A percentile compares a stretch with the other conserved stretches of the same genome.
These are phyloP conservation scores for Onygenales sp. DNA, from an alignment of 2,329 filamentous ascomycete species.

Conservation along the genomic window DNA sequence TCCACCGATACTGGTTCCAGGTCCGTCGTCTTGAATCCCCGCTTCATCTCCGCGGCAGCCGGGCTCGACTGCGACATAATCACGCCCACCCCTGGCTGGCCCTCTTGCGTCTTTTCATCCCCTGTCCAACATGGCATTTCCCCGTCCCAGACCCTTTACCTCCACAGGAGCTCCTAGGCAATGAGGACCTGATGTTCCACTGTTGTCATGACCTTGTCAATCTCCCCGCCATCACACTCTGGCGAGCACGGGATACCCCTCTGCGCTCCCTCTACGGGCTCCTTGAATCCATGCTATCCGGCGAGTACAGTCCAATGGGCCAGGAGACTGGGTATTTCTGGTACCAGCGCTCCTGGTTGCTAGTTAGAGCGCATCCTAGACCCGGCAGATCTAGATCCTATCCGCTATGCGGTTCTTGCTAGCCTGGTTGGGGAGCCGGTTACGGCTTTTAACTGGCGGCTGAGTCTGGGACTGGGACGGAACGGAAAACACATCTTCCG, in stretches of 20 bases:
- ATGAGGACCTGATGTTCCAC: background rate
- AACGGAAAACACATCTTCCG: slow-evolving; percentile 18
- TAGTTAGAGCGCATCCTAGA: slow-evolving; percentile 14
- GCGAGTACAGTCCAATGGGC: slow-evolving; percentile 13
- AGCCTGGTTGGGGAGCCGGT: slow-evolving; percentile 17
- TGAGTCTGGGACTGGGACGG: slow-evolving; percentile 17
- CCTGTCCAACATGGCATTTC: background rate
- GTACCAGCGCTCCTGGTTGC: slow-evolving; percentile 14
- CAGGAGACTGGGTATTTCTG: slow-evolving; percentile 19
- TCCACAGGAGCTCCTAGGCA: background rate
- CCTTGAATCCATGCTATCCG: slow-evolving; percentile 16
- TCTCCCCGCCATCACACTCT: slow-evolving; percentile 17
- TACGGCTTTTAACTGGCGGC: slow-evolving; percentile 18
- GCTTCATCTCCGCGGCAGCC: too few relatives aligned
- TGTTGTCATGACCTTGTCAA: slow-evolving; percentile 5
- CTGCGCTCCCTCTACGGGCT: slow-evolving; percentile 21
- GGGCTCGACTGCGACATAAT: background rate
- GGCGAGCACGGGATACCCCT: slow-evolving; percentile 19
- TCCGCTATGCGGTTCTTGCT: slow-evolving; percentile 20
- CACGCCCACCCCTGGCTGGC: background rate
- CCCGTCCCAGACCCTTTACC: background rate
- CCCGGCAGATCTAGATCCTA: slow-evolving; percentile 17
- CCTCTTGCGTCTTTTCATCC: background rate
- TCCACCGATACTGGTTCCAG: too few relatives aligned
- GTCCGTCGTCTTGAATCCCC: too few relatives aligned